phyloP scores from a whole-genome alignment of 2,329 filamentous ascomycete genomes.

The Aspergillus nomiae region DNA sequence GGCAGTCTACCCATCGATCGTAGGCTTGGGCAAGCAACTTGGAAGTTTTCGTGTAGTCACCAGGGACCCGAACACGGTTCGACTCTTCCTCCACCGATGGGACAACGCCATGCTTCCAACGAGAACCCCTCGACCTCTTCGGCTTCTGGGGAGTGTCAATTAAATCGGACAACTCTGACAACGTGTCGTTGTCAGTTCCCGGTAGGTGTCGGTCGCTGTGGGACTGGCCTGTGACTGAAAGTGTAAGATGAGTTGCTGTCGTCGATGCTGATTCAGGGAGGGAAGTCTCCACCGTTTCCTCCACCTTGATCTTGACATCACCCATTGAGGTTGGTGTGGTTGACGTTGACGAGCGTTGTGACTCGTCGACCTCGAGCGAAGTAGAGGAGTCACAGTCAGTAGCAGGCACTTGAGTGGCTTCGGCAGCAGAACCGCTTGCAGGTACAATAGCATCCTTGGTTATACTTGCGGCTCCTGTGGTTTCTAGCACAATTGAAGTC shows the following conservation, averaged over 20 bases:
- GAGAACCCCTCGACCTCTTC: constrained; percentile 23
- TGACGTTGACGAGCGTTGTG: constrained; percentile 36
- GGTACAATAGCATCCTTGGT: constrained; percentile 1
- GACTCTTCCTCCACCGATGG: constrained; percentile 42
- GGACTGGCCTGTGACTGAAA: constrained; percentile 10
- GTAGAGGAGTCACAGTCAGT: constrained; percentile 30
- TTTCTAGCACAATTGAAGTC: not conserved
- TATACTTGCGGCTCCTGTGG: not conserved
- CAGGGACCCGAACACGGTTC: constrained; percentile 57
- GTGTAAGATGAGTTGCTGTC: not conserved
- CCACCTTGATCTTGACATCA: constrained; percentile 21
- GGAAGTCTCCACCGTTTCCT: constrained; percentile 15
- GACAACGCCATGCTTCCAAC: constrained; percentile 32
- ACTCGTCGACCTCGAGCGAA: constrained; percentile 33
- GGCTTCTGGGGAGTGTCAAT: constrained; percentile 24
- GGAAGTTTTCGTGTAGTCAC: constrained; percentile 81
- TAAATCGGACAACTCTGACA: constrained; percentile 30
- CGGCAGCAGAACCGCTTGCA: constrained; percentile 6
- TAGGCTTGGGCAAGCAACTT: constrained; percentile 74
- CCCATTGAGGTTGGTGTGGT: constrained; percentile 41
- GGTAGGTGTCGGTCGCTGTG: constrained; percentile 13
- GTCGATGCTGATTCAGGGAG: constrained; percentile 1
- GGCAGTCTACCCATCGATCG: constrained; percentile 85
- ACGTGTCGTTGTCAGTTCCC: constrained; percentile 24
- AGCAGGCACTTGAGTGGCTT: constrained; percentile 11